Evolutionary conservation across 805 yeast genomes (phyloP).

Genomic region (Saccharomyces kudriavzevii): DNA sequence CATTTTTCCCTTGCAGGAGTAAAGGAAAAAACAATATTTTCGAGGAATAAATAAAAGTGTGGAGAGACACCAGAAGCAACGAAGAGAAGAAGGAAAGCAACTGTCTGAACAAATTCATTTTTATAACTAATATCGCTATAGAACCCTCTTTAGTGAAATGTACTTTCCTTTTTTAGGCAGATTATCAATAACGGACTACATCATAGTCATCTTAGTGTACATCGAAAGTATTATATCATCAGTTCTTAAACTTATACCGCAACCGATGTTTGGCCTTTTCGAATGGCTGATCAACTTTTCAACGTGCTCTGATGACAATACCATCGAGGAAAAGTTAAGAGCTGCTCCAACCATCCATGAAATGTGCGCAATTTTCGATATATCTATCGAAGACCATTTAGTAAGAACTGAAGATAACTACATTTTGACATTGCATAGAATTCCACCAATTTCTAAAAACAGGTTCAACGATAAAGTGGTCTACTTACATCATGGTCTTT

Average conservation of each 20-base stretch:
- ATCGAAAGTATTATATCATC: conserved; percentile 39
- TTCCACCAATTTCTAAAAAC: conserved; percentile 34
- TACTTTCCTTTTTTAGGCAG: conserved; percentile 36
- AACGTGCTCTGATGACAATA: conserved; percentile 14
- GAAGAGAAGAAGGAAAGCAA: background rate
- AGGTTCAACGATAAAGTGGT: conserved; percentile 43
- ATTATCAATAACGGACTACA: conserved; percentile 42
- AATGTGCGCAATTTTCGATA: conserved; percentile 62
- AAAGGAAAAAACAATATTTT: background rate
- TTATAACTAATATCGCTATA: background rate
- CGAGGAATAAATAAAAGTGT: background rate
- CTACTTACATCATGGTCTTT: conserved; percentile 83
- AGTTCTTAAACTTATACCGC: conserved; percentile 41
- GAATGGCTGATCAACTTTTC: conserved; percentile 25
- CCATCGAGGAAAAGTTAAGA: conserved; percentile 15
- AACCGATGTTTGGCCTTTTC: conserved; percentile 31
- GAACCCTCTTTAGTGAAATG: background rate
- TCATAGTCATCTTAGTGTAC: conserved; percentile 42
- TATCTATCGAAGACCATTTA: conserved; percentile 64
- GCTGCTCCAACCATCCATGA: conserved; percentile 48
- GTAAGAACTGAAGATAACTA: conserved; percentile 74
- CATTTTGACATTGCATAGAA: conserved; percentile 64
- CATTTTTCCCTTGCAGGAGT: background rate
- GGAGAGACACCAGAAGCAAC: background rate
- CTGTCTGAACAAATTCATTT: background rate